Base-by-base conservation (phyloP, 106 monocot species). In the Gastrodia elata region DNA sequence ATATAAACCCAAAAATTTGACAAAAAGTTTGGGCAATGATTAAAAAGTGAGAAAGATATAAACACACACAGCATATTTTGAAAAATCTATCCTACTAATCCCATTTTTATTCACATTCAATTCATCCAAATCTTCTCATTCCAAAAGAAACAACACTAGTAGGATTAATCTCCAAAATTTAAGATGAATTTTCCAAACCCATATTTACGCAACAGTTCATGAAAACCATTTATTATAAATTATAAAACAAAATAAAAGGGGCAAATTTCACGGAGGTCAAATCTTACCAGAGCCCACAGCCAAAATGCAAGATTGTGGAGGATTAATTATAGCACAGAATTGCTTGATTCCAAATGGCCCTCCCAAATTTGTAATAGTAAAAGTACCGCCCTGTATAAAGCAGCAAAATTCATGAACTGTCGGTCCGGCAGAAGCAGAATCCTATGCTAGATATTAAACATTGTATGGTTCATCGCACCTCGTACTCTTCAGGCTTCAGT, bases 251-350 rank as follows among this genome's bases (percentile, higher is more conserved):
- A 55, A 25, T 26, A 27, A 48, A 3, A 48, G 20, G 20, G 14
- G 16, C 16, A 48, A 48, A 48, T 20, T 59, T 59, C 41, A 42
- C 0, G 35, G 18, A n/a, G 16, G 35, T 34, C 39, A 68, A 76
- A 2, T 22, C 24, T 79, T 86, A 98, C 97, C 93, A 74, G 93
- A 88, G 38, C 97, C 97, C 10, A 93, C 84, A 68, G 97, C 97
- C 77, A 98, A 80, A 73, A 98, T 98, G 46, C 85, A 93, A n/a
- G 90, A 84, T 70, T 98, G 97, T 7, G 97, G 97, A 76, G 97
- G 97, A 79, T 93, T 98, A 61, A 98, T 86, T 52, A 98, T 98
- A 44, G 97, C 97, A 73, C 91, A 93, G 64, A 98, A 98, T 83
- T 98, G 97, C 70, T 98, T 98, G 15, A 98, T 58, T 68, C 97